Percentiles rank a stretch among this genome's conserved stretches.
These are phyloP conservation scores for Colletotrichum tanaceti DNA, from an alignment of 2,329 filamentous ascomycete genomes.

Conservation along the genomic window DNA sequence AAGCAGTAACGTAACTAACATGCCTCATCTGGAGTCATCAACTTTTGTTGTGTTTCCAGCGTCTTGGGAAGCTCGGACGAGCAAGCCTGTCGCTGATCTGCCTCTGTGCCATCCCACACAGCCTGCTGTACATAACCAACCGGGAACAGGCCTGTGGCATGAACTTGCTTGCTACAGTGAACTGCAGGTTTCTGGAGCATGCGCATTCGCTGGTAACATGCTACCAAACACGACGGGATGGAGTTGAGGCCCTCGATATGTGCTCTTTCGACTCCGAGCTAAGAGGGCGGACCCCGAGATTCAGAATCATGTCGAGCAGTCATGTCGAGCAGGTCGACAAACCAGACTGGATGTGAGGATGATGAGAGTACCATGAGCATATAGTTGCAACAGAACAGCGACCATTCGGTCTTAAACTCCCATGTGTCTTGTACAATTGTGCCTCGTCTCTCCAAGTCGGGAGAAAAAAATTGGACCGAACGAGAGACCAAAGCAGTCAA, in stretches of 20 bases:
- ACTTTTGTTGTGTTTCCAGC: slow-evolving; percentile 15
- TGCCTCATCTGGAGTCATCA: slow-evolving; percentile 1
- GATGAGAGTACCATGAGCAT: neutral
- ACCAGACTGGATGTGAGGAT: neutral
- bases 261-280: slow-evolving; percentile 3
- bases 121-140: neutral
- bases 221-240: neutral
- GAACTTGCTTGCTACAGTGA: neutral
- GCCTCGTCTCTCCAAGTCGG: slow-evolving; percentile 5
- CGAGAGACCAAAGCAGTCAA: slow-evolving; percentile 22
- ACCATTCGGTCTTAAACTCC: neutral
- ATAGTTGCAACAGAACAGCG: slow-evolving; percentile 1
- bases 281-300: neutral
- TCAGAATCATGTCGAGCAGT: too few species aligned
- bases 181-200: neutral
- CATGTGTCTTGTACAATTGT: slow-evolving; percentile 25
- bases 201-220: neutral
- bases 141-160: neutral
- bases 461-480: slow-evolving; percentile 8
- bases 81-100: slow-evolving; percentile 5
- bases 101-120: slow-evolving; percentile 9
- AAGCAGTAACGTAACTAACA: neutral
- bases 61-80: slow-evolving; percentile 14
- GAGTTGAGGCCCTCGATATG: neutral
- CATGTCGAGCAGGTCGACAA: slow-evolving; percentile 5